phyloP scores from a whole-genome alignment of 2,329 filamentous ascomycete species.

The Fusarium sp. region DNA sequence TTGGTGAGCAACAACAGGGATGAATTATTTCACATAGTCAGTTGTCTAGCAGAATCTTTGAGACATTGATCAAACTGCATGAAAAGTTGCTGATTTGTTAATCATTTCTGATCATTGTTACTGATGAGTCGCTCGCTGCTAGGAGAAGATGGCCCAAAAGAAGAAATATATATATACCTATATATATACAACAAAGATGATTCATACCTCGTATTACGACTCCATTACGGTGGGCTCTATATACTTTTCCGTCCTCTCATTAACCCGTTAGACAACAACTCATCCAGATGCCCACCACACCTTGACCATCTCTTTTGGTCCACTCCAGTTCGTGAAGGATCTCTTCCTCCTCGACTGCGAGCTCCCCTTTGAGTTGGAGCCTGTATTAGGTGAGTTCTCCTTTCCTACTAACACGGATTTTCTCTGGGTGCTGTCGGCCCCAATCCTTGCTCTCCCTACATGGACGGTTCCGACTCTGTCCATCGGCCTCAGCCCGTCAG shows the following conservation, averaged over 20 bases:
- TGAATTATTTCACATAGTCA: too few species aligned
- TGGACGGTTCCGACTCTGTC: slow-evolving; percentile 41
- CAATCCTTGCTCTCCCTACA: slow-evolving; percentile 39
- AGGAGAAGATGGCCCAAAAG: background rate
- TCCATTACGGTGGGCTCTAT: slow-evolving; percentile 23
- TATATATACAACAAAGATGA: background rate
- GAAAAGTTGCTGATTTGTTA: too few species aligned
- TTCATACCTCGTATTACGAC: slow-evolving; percentile 31
- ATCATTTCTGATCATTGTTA: too few species aligned
- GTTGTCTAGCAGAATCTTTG: too few species aligned
- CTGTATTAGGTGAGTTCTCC: slow-evolving; percentile 20
- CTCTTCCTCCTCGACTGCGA: slow-evolving; percentile 36
- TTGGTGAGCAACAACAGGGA: too few species aligned
- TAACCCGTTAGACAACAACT: background rate
- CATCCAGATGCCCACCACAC: slow-evolving; percentile 44
- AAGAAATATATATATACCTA: background rate
- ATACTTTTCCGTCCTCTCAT: slow-evolving; percentile 32
- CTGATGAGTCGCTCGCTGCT: too few species aligned
- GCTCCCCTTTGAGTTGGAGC: background rate
- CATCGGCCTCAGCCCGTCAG: slow-evolving; percentile 24
- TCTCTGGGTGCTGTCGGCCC: slow-evolving; percentile 33
- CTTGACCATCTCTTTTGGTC: slow-evolving; percentile 46
- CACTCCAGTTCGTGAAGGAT: slow-evolving; percentile 37
- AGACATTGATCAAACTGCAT: too few species aligned
- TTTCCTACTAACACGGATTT: slow-evolving; percentile 41